Evolutionary conservation across 345 rosid genomes (phyloP), one percentile per base, ranked within the genome.

Genomic region (Gossypium bickii): DNA sequence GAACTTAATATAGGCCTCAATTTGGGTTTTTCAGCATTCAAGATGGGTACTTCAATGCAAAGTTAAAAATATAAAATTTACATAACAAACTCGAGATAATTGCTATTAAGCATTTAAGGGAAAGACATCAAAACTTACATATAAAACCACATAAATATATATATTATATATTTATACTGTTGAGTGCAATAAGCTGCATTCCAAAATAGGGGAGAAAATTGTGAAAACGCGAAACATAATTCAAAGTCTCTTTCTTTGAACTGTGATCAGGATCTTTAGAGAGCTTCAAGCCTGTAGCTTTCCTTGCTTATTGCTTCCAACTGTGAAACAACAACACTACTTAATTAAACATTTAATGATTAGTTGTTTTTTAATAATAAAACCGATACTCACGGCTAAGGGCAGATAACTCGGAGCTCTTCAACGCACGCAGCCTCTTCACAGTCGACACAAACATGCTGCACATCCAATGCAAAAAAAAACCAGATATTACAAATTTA

Each of bases 381-480:
- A 38, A 63, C 2, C 15, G 9, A 15, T 11, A 76, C 90, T 82
- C 63, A 85, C 93, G 63, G 81, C 78, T 80, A 43, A 85, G 64
- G 0, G 84, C 82, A 61, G 92, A 85, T 68, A 91, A 85, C 62
- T 90, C 97, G 12, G 94, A 84, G 86, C 86, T 91, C 87, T 90
- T 95, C 86, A 93, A 80, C 73, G 90, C 93, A 2, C 98, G 94
- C 67, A 95, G 84, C 84, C 99, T 90, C 90, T 88, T 95, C 79
- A 90, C 98, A 0, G 93, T 87, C 7, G 97, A 89, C 44, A 86
- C 94, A 84, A 95, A 95, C 98, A 93, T 93, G 82, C 99, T 95
- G 89, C 83, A 73, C 78, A 41, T 0, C 48, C 48, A 49, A 48
- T n/a, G 12, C 25, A 24, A 15, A 48, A 15, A 48, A 17, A 16